Conservation (phyloP, 495 filamentous ascomycete species). For the Podospora conica region DNA sequence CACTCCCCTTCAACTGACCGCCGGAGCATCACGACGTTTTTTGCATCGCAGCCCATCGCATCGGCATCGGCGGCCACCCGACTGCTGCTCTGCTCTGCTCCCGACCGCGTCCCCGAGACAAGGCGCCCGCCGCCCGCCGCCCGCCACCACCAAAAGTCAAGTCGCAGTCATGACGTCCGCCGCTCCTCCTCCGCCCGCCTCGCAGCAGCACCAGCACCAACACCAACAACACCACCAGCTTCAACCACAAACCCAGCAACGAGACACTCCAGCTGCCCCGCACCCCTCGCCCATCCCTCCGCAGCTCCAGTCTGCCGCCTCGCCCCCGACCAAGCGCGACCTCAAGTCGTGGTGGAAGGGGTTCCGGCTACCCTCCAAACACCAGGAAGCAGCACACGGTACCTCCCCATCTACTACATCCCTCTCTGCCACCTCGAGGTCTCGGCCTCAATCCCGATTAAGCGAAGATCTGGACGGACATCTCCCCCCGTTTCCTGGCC, state of each 20-base stretch:
- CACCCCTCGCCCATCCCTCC: conserved; percentile 15
- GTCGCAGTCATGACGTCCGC: conserved; percentile 32
- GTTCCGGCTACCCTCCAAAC: conserved; percentile 69
- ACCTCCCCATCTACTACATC: conserved; percentile 29
- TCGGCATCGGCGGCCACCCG: background rate
- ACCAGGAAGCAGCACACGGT: conserved; percentile 70
- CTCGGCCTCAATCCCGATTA: conserved; percentile 13
- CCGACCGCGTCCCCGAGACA: conserved; percentile 15
- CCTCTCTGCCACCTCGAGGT: conserved; percentile 11
- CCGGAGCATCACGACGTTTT: background rate
- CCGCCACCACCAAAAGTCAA: conserved; percentile 5
- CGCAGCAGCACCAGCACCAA: conserved; percentile 19
- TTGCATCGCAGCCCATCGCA: background rate
- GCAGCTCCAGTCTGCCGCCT: conserved; percentile 40
- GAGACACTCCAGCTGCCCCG: conserved; percentile 14
- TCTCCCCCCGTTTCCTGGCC: conserved; percentile 8
- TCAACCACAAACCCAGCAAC: conserved; percentile 7
- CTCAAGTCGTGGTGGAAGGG: conserved; percentile 88
- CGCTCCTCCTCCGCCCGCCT: conserved; percentile 16
- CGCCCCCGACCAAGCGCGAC: conserved; percentile 65
- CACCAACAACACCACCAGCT: conserved; percentile 11
- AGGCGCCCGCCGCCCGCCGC: conserved; percentile 16
- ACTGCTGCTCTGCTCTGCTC: conserved; percentile 1
- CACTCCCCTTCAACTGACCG: background rate
- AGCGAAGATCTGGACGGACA: conserved; percentile 19